Evolutionary conservation across 2,329 filamentous ascomycete genomes (phyloP).

Genomic region (Celoporthe dispersa): DNA sequence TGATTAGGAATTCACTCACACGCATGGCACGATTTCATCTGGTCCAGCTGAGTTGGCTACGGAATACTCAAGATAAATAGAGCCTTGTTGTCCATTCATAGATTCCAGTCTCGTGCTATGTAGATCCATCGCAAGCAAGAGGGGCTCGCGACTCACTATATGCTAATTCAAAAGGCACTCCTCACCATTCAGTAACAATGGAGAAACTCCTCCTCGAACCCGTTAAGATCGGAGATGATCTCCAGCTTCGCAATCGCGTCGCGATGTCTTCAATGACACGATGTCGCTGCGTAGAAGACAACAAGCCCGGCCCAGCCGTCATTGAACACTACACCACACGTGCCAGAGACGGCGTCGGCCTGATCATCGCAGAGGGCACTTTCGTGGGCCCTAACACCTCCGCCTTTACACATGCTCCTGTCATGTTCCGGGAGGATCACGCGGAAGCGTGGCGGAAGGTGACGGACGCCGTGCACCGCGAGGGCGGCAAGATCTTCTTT

Average conservation of each 20-base stretch:
- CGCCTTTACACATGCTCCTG: conserved; percentile 11
- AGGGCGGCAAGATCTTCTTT: conserved; percentile 55
- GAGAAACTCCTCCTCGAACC: background rate
- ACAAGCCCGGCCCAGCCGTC: conserved; percentile 3
- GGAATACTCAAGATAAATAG: background rate
- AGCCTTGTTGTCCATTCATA: background rate
- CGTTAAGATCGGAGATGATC: background rate
- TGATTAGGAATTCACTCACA: background rate
- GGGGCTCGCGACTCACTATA: background rate
- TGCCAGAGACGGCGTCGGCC: conserved; percentile 13
- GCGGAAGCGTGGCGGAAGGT: conserved; percentile 53
- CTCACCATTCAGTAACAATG: background rate
- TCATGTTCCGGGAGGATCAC: conserved; percentile 24
- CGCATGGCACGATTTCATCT: background rate
- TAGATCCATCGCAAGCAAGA: background rate
- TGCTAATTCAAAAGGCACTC: background rate
- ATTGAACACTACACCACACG: conserved; percentile 6
- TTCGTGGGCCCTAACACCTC: conserved; percentile 16
- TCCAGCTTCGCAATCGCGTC: conserved; percentile 11
- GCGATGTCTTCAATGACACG: conserved; percentile 19
- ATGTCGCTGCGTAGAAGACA: conserved; percentile 13
- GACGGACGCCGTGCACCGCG: conserved; percentile 57
- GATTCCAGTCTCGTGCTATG: background rate
- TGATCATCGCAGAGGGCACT: conserved; percentile 23
- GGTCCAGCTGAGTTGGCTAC: background rate